These are phyloP conservation scores for Neopestalotiopsis clavispora DNA, from an alignment of 2,329 filamentous ascomycete genomes.

Conservation along the genomic window DNA sequence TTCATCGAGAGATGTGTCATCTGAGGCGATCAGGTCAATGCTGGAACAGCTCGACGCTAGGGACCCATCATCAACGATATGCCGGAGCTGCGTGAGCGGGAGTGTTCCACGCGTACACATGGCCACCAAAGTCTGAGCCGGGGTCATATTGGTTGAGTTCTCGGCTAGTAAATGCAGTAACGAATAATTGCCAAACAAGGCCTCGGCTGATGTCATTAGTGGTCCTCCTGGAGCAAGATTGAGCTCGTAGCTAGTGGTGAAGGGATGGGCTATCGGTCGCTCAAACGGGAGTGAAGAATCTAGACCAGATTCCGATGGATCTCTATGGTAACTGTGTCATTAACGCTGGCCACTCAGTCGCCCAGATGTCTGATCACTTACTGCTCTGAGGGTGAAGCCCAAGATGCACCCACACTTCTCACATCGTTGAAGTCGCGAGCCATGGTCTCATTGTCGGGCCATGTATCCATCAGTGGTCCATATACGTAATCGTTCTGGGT, in stretches of 20 bases:
- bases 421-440: slow-evolving; percentile 20
- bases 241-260: slow-evolving; percentile 8
- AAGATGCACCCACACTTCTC: not conserved
- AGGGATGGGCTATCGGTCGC: slow-evolving; percentile 16
- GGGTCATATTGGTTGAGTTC: slow-evolving; percentile 19
- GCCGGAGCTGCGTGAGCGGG: slow-evolving; percentile 19
- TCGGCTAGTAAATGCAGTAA: slow-evolving; percentile 18
- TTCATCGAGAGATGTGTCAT: not conserved
- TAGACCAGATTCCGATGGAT: slow-evolving; percentile 8
- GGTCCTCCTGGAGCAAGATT: slow-evolving; percentile 17
- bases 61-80: slow-evolving; percentile 3
- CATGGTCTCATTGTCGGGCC: slow-evolving; percentile 23
- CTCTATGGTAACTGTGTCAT: slow-evolving; percentile 2
- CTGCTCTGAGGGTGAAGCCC: slow-evolving; percentile 18
- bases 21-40: not conserved
- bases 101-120: slow-evolving; percentile 22
- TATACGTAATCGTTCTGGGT: slow-evolving; percentile 21
- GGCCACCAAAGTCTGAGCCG: slow-evolving; percentile 16
- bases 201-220: slow-evolving; percentile 24
- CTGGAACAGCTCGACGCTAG: slow-evolving; percentile 8
- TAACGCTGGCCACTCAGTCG: not conserved
- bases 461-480: slow-evolving; percentile 22
- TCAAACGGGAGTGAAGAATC: slow-evolving; percentile 7
- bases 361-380: not conserved
- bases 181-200: slow-evolving; percentile 24